Evolutionary conservation across 2,329 filamentous ascomycete genomes (phyloP), one percentile per base, ranked within the genome.

Genomic region (Phialocephala subalpina): DNA sequence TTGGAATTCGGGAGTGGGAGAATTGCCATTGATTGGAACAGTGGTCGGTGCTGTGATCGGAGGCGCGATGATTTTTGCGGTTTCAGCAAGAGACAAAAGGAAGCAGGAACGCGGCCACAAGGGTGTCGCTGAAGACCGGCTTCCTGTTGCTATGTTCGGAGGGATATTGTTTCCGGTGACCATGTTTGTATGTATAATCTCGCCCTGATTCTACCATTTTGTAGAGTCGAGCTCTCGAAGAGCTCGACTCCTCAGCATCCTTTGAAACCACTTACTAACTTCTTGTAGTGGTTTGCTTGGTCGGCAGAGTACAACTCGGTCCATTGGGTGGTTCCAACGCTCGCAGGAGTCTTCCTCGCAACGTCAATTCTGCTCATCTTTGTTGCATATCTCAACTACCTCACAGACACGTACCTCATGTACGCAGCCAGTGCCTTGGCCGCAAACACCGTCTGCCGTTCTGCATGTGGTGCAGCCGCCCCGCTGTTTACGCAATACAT

Each of bases 11-110:
- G 81, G 82, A 4, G 80, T 89, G 36, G 85, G 87, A 42, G 87
- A 89, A 22, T 81, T 92, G 0, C 82, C 91, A 0, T 92, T 93
- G 77, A 75, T 92, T 27, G 90, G 91, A 47, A 86, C 93, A 5
- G 81, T 81, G 0, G 67, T 84, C 16, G 83, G 83, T 0, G 72
- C 77, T 5, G 29, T 77, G 1, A 72, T 82, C 33, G 81, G 79
- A 16, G 67, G 75, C 1, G 36, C 58, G 9, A 63, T 82, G 7
- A 82, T 84, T 47, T 90, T 94, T 68, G 61, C 73, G 14, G 73
- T 70, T 52, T 77, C 72, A n/a, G 73, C 75, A 20, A 72, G 72
- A 56, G 80, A 80, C 27, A 72, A 74, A 7, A 82, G 76, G 65
- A 73, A 60, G 25, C 65, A 70, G 7, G 73, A 76, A 20, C 64